Evolutionary conservation across 2,329 filamentous ascomycete species (phyloP).

Genomic region (Xylaria sp.): DNA sequence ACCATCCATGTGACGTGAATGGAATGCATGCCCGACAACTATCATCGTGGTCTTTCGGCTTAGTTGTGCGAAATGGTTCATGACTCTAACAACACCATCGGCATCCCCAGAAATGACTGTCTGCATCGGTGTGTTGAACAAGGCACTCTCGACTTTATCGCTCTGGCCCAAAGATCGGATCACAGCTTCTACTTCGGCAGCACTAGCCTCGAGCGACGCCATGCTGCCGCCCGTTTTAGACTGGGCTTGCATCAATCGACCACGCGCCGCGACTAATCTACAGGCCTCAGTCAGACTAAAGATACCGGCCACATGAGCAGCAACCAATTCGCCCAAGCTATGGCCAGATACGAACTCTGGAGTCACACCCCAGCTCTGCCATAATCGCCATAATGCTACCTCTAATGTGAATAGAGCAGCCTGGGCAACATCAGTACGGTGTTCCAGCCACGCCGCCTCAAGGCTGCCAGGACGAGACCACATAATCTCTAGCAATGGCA

Average conservation of each 20-base stretch:
- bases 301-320: conserved; percentile 42
- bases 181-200: conserved; percentile 31
- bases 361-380: conserved; percentile 40
- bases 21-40: conserved; percentile 37
- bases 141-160: conserved; percentile 34
- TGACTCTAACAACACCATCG: conserved; percentile 29
- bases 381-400: conserved; percentile 41
- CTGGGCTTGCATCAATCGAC: conserved; percentile 40
- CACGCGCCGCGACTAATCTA: conserved; percentile 41
- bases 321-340: conserved; percentile 41
- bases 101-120: conserved; percentile 39
- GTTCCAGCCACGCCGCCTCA: conserved; percentile 34
- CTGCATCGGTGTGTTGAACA: conserved; percentile 15
- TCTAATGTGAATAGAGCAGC: conserved; percentile 44
- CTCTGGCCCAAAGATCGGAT: conserved; percentile 29
- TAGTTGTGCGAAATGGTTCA: conserved; percentile 25
- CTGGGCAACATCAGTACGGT: conserved; percentile 41
- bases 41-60: conserved; percentile 33
- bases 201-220: conserved; percentile 38
- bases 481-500: conserved; percentile 35
- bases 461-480: conserved; percentile 37
- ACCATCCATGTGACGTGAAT: conserved; percentile 37
- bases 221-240: conserved; percentile 29
- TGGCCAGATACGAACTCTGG: conserved; percentile 41
- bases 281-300: conserved; percentile 42